Base-by-base conservation (phyloP, 495 filamentous ascomycete species). In the Viridothelium virens region DNA sequence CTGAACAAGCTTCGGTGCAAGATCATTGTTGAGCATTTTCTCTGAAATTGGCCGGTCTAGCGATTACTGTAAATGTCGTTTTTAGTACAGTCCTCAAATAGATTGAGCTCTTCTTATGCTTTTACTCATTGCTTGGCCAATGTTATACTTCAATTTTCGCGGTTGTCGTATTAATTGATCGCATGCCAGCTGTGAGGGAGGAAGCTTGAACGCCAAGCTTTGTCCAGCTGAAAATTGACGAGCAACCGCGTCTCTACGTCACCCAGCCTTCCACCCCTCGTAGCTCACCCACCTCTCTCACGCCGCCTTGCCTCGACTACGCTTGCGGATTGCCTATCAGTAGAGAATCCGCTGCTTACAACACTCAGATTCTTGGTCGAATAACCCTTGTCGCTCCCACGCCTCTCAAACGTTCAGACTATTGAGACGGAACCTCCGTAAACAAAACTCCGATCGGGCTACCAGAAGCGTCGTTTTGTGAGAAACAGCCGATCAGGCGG, bases 401-500 rank as follows among this genome's bases (percentile, higher is more conserved):
- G 7, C 25, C n/a, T 7, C 7, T 18, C 53, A 9, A 59, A 59
- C 7, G 5, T 59, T 18, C 11, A 59, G 18, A 2, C 25, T 59
- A 18, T 36, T 59, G 31, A 18, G 18, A 59, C 53, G 53, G 53
- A 59, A 59, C 53, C 2, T 7, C 31, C 31, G 61, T 41, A 63
- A 63, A 41, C 61, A 63, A 63, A 41, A 11, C 41, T 63, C 41
- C 61, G 37, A 41, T 25, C 61, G 41, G 61, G 61, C 61, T 63
- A 39, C 37, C 16, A 39, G 14, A 2, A 3, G 61, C 61, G 12
- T 62, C 31, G 59, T 10, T 6, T 11, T 41, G n/a, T 18, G 11
- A 41, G 18, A 31, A 62, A 37, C 38, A 38, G 10, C 59, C 36
- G 6, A 16, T 6, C 36, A 62, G 18, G 59, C 31, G 10, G 59